Evolutionary conservation across 495 filamentous ascomycete species (phyloP), one percentile per base, ranked within the genome.

Genomic region (Hypoxylon trugodes): DNA sequence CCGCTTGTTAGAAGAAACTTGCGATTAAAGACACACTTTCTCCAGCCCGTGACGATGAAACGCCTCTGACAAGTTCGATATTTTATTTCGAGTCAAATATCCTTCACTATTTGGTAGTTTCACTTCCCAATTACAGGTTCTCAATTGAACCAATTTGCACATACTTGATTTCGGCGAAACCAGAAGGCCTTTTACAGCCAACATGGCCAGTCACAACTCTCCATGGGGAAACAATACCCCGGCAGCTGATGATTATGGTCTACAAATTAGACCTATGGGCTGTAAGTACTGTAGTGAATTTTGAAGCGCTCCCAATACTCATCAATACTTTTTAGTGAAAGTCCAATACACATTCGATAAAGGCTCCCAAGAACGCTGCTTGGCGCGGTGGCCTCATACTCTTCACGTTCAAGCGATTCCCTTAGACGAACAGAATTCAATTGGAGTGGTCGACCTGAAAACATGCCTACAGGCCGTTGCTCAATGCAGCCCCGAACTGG

Each of bases 321-420:
- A 76, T 59, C 24, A 25, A 32, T 33, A n/a, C 25, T 30, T 53
- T 72, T 55, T 72, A 92, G 90, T 98, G 75, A 98, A 98, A 82
- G 91, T 98, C 21, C 88, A 95, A 35, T 98, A 98, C 75, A 96
- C 93, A 16, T 98, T 98, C 75, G 93, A 98, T 69, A 87, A 91
- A 68, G 89, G 91, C 38, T 89, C 85, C 73, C 92, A 93, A 74
- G 90, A 92, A 19, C 91, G 94, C 70, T 98, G 95, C 76, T 79
- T 98, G 22, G 94, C 96, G 58, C 87, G 94, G 69, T 91, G 92
- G 83, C 91, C 91, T 37, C 86, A 93, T 52, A 80, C 89, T 30
- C 82, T 97, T 42, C 82, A 90, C 21, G 85, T 96, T 18, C 92
- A 91, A 65, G 90, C 89, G 6, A 85, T 93, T 21, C 81, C 85